phyloP scores from a whole-genome alignment of 2,329 filamentous ascomycete species.

The Phaeosphaeriaceae sp. region DNA sequence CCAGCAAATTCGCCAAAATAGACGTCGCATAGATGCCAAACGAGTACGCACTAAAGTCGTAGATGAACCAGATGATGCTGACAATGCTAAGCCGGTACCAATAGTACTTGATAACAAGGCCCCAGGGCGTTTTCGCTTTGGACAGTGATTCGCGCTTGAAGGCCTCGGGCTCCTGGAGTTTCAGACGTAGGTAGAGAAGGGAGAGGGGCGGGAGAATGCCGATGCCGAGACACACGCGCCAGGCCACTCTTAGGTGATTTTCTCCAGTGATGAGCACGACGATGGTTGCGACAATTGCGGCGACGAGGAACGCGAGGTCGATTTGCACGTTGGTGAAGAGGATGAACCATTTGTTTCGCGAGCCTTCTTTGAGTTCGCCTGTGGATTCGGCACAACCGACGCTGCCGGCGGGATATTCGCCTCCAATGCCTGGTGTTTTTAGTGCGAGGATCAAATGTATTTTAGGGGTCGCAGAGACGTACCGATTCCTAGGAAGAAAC shows the following conservation, averaged over 20 bases:
- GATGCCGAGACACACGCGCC: slow-evolving; percentile 77
- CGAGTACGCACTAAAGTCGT: slow-evolving; percentile 78
- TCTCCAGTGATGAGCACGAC: slow-evolving; percentile 62
- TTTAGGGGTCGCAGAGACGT: slow-evolving; percentile 4
- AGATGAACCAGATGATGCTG: slow-evolving; percentile 63
- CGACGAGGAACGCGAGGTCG: slow-evolving; percentile 81
- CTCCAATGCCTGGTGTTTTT: slow-evolving; percentile 65
- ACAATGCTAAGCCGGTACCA: slow-evolving; percentile 62
- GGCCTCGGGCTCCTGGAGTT: slow-evolving; percentile 60
- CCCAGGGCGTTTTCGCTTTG: slow-evolving; percentile 50
- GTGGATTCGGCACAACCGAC: slow-evolving; percentile 85
- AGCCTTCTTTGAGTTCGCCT: slow-evolving; percentile 78
- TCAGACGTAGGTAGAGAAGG: slow-evolving; percentile 63
- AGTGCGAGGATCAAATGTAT: no score
- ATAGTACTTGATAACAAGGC: slow-evolving; percentile 59
- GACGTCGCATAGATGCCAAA: slow-evolving; percentile 85
- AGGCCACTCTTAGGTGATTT: slow-evolving; percentile 73
- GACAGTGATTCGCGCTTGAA: slow-evolving; percentile 59
- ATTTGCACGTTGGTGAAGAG: slow-evolving; percentile 90
- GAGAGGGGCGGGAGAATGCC: slow-evolving; percentile 56
- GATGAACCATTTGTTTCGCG: slow-evolving; percentile 81
- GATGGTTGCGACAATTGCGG: slow-evolving; percentile 76
- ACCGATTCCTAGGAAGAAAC: slow-evolving; percentile 73
- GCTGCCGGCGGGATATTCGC: slow-evolving; percentile 81
- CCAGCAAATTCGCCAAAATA: slow-evolving; percentile 72